Conservation (phyloP, 176 grass and related monocot species). For the Musa acuminata region DNA sequence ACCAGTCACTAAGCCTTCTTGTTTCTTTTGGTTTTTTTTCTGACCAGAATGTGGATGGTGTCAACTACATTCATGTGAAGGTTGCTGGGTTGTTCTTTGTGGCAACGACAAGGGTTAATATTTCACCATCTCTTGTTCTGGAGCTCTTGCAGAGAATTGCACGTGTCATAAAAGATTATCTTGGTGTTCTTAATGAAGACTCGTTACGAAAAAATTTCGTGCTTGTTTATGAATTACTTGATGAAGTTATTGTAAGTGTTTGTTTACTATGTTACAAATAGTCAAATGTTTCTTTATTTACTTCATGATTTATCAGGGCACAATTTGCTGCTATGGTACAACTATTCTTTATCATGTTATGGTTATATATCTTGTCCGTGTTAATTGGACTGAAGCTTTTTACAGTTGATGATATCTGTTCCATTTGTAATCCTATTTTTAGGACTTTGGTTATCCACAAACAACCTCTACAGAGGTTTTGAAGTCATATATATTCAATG, state of each 20-base stretch:
- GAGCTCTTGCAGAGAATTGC: conserved; percentile 99
- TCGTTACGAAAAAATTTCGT: conserved; percentile 91
- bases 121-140: conserved; percentile 92
- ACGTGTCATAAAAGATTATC: conserved; percentile 94
- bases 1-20: conserved; percentile 20
- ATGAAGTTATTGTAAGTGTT: conserved; percentile 93
- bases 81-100: conserved; percentile 89
- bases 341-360: not conserved
- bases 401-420: conserved; percentile 11
- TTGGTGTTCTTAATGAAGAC: conserved; percentile 88
- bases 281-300: not conserved
- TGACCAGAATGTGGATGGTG: conserved; percentile 98
- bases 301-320: not conserved
- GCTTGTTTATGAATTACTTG: conserved; percentile 93
- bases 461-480: conserved; percentile 94
- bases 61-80: conserved; percentile 99
- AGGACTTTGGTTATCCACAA: conserved; percentile 98
- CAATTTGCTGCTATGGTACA: not conserved
- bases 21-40: not conserved
- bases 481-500: conserved; percentile 97
- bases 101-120: conserved; percentile 89
- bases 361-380: too few relatives aligned
- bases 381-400: not conserved
- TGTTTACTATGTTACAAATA: not conserved
- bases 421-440: conserved; percentile 26